These are phyloP conservation scores for Diaporthe sp. DNA, from an alignment of 2,329 filamentous ascomycete genomes.

Conservation along the genomic window DNA sequence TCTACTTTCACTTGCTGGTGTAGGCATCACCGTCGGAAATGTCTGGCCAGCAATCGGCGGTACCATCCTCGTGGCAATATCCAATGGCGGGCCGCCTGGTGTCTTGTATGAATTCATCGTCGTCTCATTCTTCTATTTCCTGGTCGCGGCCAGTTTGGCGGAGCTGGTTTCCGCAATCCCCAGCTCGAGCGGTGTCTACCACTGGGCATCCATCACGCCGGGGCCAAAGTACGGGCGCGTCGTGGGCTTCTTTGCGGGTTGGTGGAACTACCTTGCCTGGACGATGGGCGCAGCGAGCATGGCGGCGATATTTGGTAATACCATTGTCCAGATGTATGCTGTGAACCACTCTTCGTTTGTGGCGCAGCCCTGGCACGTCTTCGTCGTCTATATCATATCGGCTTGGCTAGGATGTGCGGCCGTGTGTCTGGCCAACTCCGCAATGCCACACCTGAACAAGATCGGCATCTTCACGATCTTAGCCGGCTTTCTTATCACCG, in stretches of 20 bases:
- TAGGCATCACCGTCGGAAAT: slow-evolving; percentile 55
- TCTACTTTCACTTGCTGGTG: slow-evolving; percentile 52
- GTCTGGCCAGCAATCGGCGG: slow-evolving; percentile 57
- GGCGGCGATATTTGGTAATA: slow-evolving; percentile 53
- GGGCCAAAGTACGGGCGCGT: slow-evolving; percentile 61
- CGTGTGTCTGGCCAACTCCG: slow-evolving; percentile 65
- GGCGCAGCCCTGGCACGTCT: slow-evolving; percentile 54
- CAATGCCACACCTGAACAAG: slow-evolving; percentile 63
- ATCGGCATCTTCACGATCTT: slow-evolving; percentile 61
- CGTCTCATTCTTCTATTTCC: slow-evolving; percentile 64
- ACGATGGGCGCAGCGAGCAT: slow-evolving; percentile 52
- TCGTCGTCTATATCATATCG: slow-evolving; percentile 52
- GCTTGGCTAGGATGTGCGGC: slow-evolving; percentile 51
- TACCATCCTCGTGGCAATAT: slow-evolving; percentile 60
- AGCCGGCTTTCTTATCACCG: slow-evolving; percentile 63
- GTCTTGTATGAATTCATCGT: slow-evolving; percentile 70
- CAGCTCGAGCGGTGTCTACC: slow-evolving; percentile 70
- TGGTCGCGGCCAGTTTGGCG: slow-evolving; percentile 67
- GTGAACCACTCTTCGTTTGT: slow-evolving; percentile 51
- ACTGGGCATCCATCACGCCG: slow-evolving; percentile 69
- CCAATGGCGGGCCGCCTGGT: slow-evolving; percentile 71
- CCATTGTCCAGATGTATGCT: slow-evolving; percentile 55
- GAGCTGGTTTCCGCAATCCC: slow-evolving; percentile 71
- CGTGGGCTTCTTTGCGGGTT: slow-evolving; percentile 57
- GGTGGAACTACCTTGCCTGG: slow-evolving; percentile 58